These are phyloP conservation scores for Trichophyton simii DNA, from an alignment of 2,329 filamentous ascomycete species.

Conservation along the genomic window DNA sequence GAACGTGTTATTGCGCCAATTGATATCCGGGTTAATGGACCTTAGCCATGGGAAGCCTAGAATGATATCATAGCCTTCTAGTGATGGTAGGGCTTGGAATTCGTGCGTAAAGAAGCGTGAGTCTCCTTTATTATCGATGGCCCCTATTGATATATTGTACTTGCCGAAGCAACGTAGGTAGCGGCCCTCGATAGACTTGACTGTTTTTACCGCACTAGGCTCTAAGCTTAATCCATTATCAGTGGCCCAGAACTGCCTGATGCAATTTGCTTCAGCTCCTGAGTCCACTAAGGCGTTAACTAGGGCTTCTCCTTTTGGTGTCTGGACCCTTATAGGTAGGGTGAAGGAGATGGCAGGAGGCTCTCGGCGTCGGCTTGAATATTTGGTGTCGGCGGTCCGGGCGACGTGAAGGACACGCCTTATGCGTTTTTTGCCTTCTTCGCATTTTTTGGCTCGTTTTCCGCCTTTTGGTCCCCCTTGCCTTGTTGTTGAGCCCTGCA, in stretches of 20 bases:
- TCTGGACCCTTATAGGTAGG: too few relatives aligned
- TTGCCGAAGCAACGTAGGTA: background rate
- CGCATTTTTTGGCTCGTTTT: too few relatives aligned
- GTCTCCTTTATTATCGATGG: background rate
- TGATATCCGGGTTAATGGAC: background rate
- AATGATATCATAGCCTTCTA: background rate
- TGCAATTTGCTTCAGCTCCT: too few relatives aligned
- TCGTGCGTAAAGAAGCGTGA: background rate
- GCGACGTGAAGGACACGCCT: too few relatives aligned
- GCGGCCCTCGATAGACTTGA: background rate
- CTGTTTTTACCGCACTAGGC: background rate
- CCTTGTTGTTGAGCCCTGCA: too few relatives aligned
- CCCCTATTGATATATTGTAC: background rate
- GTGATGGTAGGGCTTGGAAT: background rate
- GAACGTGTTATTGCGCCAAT: background rate
- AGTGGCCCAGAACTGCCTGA: background rate
- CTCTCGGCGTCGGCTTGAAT: too few relatives aligned
- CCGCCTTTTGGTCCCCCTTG: too few relatives aligned
- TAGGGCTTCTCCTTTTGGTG: too few relatives aligned
- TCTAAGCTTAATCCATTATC: background rate
- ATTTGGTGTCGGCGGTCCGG: too few relatives aligned
- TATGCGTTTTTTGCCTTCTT: too few relatives aligned
- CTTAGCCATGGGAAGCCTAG: background rate
- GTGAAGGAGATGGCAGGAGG: too few relatives aligned
- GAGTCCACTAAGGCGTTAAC: too few relatives aligned